These are phyloP conservation scores for Pythium sukuiense DNA, from an alignment of 352 stramenopile genomes.

Conservation along the genomic window DNA sequence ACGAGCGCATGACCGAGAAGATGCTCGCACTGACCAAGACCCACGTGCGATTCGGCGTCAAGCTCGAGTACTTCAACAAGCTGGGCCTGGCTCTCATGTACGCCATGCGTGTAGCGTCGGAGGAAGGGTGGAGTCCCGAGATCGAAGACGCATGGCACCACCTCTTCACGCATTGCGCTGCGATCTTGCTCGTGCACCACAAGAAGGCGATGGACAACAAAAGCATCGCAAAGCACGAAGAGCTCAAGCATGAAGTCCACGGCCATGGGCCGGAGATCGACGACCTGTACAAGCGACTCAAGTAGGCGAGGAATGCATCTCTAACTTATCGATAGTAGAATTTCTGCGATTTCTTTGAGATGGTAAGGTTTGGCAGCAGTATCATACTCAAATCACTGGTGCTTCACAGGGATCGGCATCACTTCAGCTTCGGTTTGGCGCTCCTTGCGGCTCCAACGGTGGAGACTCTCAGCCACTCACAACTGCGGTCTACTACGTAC, in stretches of 20 bases:
- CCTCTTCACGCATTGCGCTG: slow-evolving; percentile 45
- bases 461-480: not conserved
- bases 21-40: slow-evolving; percentile 67
- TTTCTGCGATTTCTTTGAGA: too few relatives aligned
- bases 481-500: not conserved
- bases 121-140: slow-evolving; percentile 38
- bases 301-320: too few relatives aligned
- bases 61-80: slow-evolving; percentile 84
- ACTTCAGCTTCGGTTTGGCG: too few relatives aligned
- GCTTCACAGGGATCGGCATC: too few relatives aligned
- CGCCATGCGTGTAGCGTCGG: slow-evolving; percentile 43
- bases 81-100: slow-evolving; percentile 40
- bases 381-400: too few relatives aligned
- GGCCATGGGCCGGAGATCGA: slow-evolving; percentile 8
- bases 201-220: slow-evolving; percentile 26
- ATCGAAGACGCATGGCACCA: slow-evolving; percentile 47
- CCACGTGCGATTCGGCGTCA: slow-evolving; percentile 82
- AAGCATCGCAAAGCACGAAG: slow-evolving; percentile 1
- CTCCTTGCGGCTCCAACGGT: too few relatives aligned
- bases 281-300: slow-evolving; percentile 1
- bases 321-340: too few relatives aligned
- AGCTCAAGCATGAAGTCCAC: slow-evolving; percentile 6
- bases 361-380: too few relatives aligned
- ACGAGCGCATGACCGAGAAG: slow-evolving; percentile 62
- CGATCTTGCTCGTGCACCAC: slow-evolving; percentile 44